phyloP scores from a whole-genome alignment of 345 rosid genomes.

The Populus pruinosa region DNA sequence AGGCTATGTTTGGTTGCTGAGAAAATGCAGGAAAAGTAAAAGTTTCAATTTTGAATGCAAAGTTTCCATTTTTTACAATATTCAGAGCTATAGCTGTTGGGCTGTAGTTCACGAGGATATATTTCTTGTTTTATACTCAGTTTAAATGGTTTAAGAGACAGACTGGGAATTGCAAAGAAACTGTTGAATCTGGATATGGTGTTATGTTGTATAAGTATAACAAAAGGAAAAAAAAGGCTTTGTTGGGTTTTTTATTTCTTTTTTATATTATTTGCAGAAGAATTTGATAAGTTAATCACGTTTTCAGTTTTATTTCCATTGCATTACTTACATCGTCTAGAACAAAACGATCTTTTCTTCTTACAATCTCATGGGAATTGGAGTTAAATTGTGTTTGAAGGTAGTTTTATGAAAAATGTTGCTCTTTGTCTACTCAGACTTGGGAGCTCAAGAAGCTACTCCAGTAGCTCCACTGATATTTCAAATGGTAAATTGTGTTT shows the following conservation, averaged over 20 bases:
- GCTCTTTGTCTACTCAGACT: conserved; percentile 36
- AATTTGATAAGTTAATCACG: background rate
- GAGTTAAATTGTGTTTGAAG: background rate
- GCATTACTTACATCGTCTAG: background rate
- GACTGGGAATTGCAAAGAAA: too few relatives aligned
- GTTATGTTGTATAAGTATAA: too few relatives aligned
- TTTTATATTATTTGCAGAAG: background rate
- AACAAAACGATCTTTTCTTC: background rate
- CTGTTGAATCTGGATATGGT: too few relatives aligned
- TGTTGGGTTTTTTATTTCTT: background rate
- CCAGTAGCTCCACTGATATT: conserved; percentile 28
- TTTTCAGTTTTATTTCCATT: background rate
- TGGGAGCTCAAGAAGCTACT: conserved; percentile 50
- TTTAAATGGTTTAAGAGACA: too few relatives aligned
- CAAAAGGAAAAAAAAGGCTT: too few relatives aligned
- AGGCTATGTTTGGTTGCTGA: background rate
- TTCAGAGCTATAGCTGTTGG: too few relatives aligned
- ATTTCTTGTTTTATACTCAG: too few relatives aligned
- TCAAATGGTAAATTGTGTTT: conserved; percentile 40
- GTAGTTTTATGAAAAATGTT: background rate
- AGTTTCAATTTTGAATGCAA: background rate
- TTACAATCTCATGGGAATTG: background rate
- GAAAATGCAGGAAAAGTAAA: background rate
- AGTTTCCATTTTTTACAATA: background rate
- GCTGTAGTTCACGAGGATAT: too few relatives aligned